Evolutionary conservation across 2,329 filamentous ascomycete genomes (phyloP), one percentile per base, ranked within the genome.

Genomic region (Nemania diffusa): DNA sequence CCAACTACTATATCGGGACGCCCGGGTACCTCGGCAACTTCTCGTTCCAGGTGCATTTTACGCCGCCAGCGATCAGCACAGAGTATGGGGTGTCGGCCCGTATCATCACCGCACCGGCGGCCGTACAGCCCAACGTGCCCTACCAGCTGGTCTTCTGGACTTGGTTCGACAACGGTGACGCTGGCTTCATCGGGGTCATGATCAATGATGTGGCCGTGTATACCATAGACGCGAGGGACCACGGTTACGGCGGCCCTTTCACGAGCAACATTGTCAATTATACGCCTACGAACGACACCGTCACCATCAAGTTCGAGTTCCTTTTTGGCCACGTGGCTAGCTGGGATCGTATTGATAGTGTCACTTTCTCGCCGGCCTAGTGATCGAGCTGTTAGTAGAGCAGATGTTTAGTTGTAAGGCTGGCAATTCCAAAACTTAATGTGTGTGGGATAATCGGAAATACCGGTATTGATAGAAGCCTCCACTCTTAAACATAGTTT

Each of bases 141-240:
- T 64, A 68, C 32, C 57, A 50, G 34, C 46, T 73, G 24, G 58
- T 4, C 9, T 73, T 72, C 62, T 64, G 64, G 63, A 57, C 65
- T 7, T 67, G 60, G 24, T 73, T 73, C 53, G 66, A 62, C 56
- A 60, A 65, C 29, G n/a, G 6, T 4, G 26, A 32, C 22, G 64
- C 58, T 20, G 68, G 69, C n/a, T 70, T 71, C 62, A 63, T 71
- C n/a, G 71, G 71, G 6, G 57, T 73, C 34, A 56, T 51, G 65
- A 26, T 73, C 59, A 71, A 73, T n/a, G 52, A 65, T 24, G 42
- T 42, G 15, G 53, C 68, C 5, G 0, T 51, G 5, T 46, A 57
- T 6, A 67, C 65, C 3, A 56, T 71, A 13, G 71, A 71, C 13
- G 71, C 69, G 22, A 29, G 26, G 3, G 68, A 70, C 40, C 62